A percentile compares a stretch with the other conserved stretches of the same genome.
These are phyloP conservation scores for Xylaria acuta DNA, from an alignment of 495 filamentous ascomycete species.

Conservation along the genomic window DNA sequence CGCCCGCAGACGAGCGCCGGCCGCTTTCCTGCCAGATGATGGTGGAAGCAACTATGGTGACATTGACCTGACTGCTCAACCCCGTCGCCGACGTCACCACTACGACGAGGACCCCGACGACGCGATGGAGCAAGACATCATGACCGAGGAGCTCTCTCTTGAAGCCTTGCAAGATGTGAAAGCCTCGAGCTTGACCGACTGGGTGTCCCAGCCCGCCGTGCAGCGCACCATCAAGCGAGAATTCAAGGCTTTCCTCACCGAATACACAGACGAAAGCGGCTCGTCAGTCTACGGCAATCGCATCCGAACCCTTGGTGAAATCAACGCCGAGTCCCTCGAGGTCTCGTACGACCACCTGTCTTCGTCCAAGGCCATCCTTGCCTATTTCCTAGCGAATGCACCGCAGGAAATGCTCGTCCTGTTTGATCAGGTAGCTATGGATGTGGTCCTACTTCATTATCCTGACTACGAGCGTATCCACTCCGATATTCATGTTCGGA, in stretches of 20 bases:
- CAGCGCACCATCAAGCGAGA: conserved; percentile 92
- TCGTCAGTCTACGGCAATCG: conserved; percentile 93
- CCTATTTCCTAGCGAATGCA: conserved; percentile 95
- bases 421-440: conserved; percentile 96
- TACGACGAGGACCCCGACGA: conserved; percentile 96
- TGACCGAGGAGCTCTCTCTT: conserved; percentile 92
- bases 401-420: conserved; percentile 92
- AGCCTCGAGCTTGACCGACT: conserved; percentile 89
- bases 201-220: conserved; percentile 89
- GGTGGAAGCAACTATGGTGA: conserved; percentile 83
- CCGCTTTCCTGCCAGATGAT: conserved; percentile 84
- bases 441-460: conserved; percentile 93
- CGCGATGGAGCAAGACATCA: conserved; percentile 87
- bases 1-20: conserved; percentile 75
- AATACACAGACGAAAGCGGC: conserved; percentile 87
- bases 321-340: conserved; percentile 95
- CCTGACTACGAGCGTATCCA: conserved; percentile 98
- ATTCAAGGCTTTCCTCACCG: conserved; percentile 96
- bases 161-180: conserved; percentile 94
- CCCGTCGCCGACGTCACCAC: conserved; percentile 76
- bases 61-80: conserved; percentile 81
- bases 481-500: conserved; percentile 96
- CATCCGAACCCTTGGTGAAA: conserved; percentile 90
- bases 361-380: conserved; percentile 90
- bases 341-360: conserved; percentile 94